Evolutionary conservation across 2,329 filamentous ascomycete genomes (phyloP).

Genomic region (Pseudogymnoascus sp.): DNA sequence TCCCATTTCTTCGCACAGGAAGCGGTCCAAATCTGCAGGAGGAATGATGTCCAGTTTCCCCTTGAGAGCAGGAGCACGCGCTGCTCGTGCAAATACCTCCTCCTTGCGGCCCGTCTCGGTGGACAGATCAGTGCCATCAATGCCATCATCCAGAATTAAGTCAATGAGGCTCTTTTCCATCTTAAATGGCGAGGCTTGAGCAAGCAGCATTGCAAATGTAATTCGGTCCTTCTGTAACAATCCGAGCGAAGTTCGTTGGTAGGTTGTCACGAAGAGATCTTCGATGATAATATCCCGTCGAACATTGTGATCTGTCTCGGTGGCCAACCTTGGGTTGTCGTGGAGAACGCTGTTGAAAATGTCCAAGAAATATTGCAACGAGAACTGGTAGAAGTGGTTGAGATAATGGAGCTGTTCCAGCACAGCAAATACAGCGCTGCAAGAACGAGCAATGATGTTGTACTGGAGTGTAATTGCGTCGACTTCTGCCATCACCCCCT

Average conservation of each 20-base stretch:
- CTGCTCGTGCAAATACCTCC: slow-evolving; percentile 59
- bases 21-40: slow-evolving; percentile 64
- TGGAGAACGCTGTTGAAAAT: slow-evolving; percentile 92
- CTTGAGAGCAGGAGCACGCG: slow-evolving; percentile 64
- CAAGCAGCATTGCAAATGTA: slow-evolving; percentile 87
- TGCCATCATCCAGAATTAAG: slow-evolving; percentile 66
- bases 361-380: slow-evolving; percentile 92
- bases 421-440: slow-evolving; percentile 94
- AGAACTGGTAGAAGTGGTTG: slow-evolving; percentile 99
- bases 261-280: slow-evolving; percentile 84
- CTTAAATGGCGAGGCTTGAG: slow-evolving; percentile 88
- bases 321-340: slow-evolving; percentile 63
- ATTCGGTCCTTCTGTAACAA: slow-evolving; percentile 90
- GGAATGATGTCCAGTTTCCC: slow-evolving; percentile 56
- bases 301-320: slow-evolving; percentile 63
- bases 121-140: slow-evolving; percentile 72
- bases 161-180: slow-evolving; percentile 92
- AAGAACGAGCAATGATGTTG: slow-evolving; percentile 83
- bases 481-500: slow-evolving; percentile 96
- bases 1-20: slow-evolving; percentile 76
- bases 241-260: slow-evolving; percentile 86
- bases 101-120: slow-evolving; percentile 55
- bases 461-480: slow-evolving; percentile 94
- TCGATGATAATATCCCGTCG: slow-evolving; percentile 85
- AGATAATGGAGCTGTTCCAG: slow-evolving; percentile 95